These are phyloP conservation scores for Candida dubliniensis DNA, from an alignment of 1,139 yeast genomes.

Conservation along the genomic window DNA sequence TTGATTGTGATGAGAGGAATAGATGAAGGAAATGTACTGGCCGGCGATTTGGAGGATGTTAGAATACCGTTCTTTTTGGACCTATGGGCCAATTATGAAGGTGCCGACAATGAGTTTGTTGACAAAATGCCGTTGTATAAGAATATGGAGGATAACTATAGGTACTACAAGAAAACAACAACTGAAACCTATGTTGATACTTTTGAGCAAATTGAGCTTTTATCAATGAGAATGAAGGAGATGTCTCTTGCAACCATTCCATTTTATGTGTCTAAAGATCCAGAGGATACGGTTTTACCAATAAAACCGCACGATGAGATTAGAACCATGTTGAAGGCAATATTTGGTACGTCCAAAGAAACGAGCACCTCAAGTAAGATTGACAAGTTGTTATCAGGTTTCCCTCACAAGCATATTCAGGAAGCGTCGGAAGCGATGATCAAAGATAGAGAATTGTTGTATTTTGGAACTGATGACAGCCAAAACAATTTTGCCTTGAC, in stretches of 20 bases:
- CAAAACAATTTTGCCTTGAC: conserved; percentile 56
- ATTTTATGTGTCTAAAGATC: conserved; percentile 31
- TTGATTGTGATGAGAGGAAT: conserved; percentile 52
- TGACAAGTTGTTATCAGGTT: conserved; percentile 40
- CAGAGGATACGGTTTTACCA: conserved; percentile 16
- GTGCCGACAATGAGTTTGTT: conserved; percentile 25
- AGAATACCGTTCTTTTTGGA: conserved; percentile 51
- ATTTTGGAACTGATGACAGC: conserved; percentile 41
- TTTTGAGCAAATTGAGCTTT: conserved; percentile 41
- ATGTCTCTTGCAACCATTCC: conserved; percentile 35
- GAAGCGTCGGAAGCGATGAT: conserved; percentile 55
- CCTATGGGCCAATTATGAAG: conserved; percentile 58
- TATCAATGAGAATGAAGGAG: conserved; percentile 60
- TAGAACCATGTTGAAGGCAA: conserved; percentile 50
- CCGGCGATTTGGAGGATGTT: conserved; percentile 46
- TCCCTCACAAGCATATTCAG: conserved; percentile 46
- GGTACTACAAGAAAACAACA: conserved; percentile 27
- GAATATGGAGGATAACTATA: conserved; percentile 27
- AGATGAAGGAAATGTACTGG: conserved; percentile 46
- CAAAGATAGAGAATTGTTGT: conserved; percentile 52
- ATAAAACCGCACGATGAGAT: conserved; percentile 31
- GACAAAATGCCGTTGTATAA: conserved; percentile 40
- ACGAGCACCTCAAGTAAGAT: conserved; percentile 47
- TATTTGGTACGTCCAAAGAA: conserved; percentile 57
- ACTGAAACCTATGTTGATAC: conserved; percentile 18